phyloP scores from a whole-genome alignment of 352 stramenopile genomes.

The Globisporangium rhizosaccharum region DNA sequence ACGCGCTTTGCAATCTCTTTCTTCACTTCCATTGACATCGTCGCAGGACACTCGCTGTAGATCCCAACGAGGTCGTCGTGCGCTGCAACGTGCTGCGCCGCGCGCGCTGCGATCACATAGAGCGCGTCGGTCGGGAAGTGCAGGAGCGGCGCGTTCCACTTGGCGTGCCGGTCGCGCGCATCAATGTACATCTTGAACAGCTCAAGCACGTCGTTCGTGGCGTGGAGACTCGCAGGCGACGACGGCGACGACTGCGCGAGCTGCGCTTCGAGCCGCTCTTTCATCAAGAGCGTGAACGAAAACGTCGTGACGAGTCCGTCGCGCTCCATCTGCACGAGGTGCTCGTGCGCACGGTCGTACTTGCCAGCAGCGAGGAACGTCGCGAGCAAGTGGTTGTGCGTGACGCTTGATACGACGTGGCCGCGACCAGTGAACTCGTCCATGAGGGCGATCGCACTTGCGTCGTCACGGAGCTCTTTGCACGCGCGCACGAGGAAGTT shows the following conservation, averaged over 20 bases:
- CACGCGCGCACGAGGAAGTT: constrained; percentile 76
- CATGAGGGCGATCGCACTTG: constrained; percentile 37
- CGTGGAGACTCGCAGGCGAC: constrained; percentile 3
- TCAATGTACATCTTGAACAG: constrained; percentile 62
- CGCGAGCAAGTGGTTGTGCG: constrained; percentile 74
- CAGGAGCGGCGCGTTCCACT: constrained; percentile 46
- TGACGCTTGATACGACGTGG: constrained; percentile 47
- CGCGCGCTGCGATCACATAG: constrained; percentile 54
- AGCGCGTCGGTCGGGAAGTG: constrained; percentile 64
- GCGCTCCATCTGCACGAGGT: constrained; percentile 41
- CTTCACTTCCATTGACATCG: constrained; percentile 49
- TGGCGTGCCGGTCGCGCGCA: constrained; percentile 34
- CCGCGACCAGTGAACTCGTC: constrained; percentile 58
- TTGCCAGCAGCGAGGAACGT: constrained; percentile 60
- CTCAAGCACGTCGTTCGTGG: constrained; percentile 36
- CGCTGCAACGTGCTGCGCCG: constrained; percentile 36
- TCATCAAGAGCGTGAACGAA: constrained; percentile 71
- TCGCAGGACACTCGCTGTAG: constrained; percentile 38
- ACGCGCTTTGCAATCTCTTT: constrained; percentile 39
- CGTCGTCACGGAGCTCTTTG: constrained; percentile 31
- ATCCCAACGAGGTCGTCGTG: constrained; percentile 59
- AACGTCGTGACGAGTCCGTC: constrained; percentile 55
- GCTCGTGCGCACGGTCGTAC: constrained; percentile 29
- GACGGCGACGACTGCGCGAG: no score
- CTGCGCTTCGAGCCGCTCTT: constrained; percentile 21